These are phyloP conservation scores for Stemphylium vesicarium DNA, from an alignment of 2,329 filamentous ascomycete genomes.

Conservation along the genomic window DNA sequence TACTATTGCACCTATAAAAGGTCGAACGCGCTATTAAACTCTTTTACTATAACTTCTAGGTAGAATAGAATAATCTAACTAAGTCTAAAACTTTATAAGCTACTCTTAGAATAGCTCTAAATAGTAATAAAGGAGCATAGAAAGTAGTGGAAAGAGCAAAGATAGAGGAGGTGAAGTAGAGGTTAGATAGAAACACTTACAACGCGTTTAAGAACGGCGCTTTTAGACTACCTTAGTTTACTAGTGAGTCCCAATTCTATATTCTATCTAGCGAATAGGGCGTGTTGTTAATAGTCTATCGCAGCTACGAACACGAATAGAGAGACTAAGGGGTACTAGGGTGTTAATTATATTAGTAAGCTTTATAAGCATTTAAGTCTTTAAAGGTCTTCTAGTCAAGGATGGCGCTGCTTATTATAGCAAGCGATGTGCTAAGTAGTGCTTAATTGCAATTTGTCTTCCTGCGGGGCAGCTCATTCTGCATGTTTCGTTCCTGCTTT, in stretches of 20 bases:
- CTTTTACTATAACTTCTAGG: constrained; percentile 62
- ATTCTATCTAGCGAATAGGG: background rate
- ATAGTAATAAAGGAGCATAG: constrained; percentile 52
- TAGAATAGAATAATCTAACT: constrained; percentile 54
- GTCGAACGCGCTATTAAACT: constrained; percentile 53
- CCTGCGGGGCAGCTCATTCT: too few relatives aligned
- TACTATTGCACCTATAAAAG: constrained; percentile 48
- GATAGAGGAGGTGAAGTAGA: constrained; percentile 56
- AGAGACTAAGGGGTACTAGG: constrained; percentile 63
- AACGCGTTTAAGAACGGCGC: constrained; percentile 60
- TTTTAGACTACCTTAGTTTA: constrained; percentile 67
- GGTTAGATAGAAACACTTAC: constrained; percentile 59
- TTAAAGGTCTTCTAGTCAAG: constrained; percentile 50
- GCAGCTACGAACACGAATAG: constrained; percentile 61
- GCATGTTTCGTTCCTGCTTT: too few relatives aligned
- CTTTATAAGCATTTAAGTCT: constrained; percentile 61
- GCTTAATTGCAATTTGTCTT: too few relatives aligned
- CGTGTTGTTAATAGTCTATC: constrained; percentile 1
- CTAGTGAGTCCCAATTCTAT: constrained; percentile 35
- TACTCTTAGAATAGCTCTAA: constrained; percentile 55
- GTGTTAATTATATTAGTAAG: constrained; percentile 65
- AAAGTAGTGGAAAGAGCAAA: too few relatives aligned
- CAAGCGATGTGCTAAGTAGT: too few relatives aligned
- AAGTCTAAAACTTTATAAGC: constrained; percentile 54
- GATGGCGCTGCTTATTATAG: constrained; percentile 50